Evolutionary conservation across 768 basidiomycete species (phyloP).

Genomic region (Termitomyces sp.): DNA sequence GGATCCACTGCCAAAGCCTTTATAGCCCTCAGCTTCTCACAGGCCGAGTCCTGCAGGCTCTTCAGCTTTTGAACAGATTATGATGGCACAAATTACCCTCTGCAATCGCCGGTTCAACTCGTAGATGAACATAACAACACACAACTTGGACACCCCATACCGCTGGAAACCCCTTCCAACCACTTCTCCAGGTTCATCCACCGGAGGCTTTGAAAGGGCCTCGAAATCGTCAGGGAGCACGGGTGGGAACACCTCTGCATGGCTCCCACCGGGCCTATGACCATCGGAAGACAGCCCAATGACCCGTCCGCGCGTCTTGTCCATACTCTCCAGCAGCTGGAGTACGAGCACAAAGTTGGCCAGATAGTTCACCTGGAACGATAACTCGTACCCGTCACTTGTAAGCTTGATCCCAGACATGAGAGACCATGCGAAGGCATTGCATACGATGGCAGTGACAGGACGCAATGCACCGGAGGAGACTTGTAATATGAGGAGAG

Average conservation of each 20-base stretch:
- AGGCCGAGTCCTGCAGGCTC: background rate
- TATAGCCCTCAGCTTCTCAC: background rate
- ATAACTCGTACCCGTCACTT: background rate
- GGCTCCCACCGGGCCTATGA: conserved; percentile 1
- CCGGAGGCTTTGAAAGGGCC: background rate
- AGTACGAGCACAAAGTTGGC: conserved; percentile 3
- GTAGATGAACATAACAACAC: conserved; percentile 3
- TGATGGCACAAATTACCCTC: background rate
- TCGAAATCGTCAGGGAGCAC: background rate
- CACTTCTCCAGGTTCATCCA: background rate
- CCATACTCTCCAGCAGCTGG: background rate
- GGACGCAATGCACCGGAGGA: background rate
- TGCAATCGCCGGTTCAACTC: conserved; percentile 6
- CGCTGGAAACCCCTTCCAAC: conserved; percentile 6
- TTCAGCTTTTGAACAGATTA: background rate
- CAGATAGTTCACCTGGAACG: conserved; percentile 2
- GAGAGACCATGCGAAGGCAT: conserved; percentile 10
- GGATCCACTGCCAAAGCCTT: conserved; percentile 3
- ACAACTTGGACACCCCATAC: conserved; percentile 6
- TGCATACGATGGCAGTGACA: conserved; percentile 2
- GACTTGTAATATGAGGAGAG: background rate
- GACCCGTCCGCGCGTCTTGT: conserved; percentile 1
- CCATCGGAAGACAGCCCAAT: conserved; percentile 7
- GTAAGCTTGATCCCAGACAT: conserved; percentile 1
- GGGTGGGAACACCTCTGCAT: conserved; percentile 4